Evolutionary conservation across 2,329 filamentous ascomycete species (phyloP).

Genomic region (Madurella fahalii): DNA sequence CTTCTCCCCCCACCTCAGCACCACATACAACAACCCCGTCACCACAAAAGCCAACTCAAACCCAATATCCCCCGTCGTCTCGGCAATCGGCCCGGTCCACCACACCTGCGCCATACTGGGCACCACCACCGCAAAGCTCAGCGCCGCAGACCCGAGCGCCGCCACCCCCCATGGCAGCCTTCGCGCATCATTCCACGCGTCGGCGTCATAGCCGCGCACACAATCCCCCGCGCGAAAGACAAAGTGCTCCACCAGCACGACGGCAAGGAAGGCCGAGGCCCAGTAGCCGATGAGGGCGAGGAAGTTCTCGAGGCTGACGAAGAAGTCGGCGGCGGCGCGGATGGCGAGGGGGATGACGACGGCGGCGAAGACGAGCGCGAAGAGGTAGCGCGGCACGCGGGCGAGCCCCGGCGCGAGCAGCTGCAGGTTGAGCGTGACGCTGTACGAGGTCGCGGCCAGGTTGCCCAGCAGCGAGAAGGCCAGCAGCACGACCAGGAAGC

Average conservation of each 20-base stretch:
- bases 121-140: conserved; percentile 31
- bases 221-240: conserved; percentile 24
- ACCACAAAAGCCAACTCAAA: conserved; percentile 43
- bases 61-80: conserved; percentile 42
- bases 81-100: conserved; percentile 42
- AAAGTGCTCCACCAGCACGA: conserved; percentile 34
- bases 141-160: conserved; percentile 22
- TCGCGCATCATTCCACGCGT: conserved; percentile 25
- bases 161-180: conserved; percentile 28
- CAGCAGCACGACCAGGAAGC: conserved; percentile 57
- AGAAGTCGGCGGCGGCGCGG: conserved; percentile 37
- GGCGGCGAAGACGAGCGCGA: conserved; percentile 37
- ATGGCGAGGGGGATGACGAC: conserved; percentile 41
- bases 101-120: conserved; percentile 42
- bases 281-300: conserved; percentile 44
- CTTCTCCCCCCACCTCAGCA: conserved; percentile 35
- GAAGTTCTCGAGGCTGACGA: conserved; percentile 42
- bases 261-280: conserved; percentile 39
- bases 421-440: conserved; percentile 59
- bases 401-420: conserved; percentile 38
- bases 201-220: conserved; percentile 19
- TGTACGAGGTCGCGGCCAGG: conserved; percentile 56
- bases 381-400: conserved; percentile 39
- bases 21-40: conserved; percentile 39
- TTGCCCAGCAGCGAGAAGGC: conserved; percentile 57